Percentiles rank a stretch among this genome's conserved stretches.
These are phyloP conservation scores for Alternaria dauci DNA, from an alignment of 2,329 filamentous ascomycete genomes.

Conservation along the genomic window DNA sequence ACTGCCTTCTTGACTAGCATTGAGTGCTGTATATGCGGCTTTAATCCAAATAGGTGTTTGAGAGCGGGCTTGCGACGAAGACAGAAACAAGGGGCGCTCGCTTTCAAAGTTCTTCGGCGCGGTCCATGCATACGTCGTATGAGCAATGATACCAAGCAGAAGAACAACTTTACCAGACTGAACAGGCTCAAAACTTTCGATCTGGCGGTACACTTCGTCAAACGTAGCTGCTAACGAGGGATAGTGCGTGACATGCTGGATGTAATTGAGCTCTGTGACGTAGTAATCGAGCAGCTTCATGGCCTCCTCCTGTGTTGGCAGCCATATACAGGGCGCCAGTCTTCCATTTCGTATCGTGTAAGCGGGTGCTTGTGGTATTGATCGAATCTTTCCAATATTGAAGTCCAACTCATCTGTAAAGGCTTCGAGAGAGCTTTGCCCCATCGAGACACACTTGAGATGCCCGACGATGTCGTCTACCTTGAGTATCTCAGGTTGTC, in stretches of 20 bases:
- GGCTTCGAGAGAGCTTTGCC: slow-evolving; percentile 2
- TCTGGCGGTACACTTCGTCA: background rate
- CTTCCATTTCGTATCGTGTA: background rate
- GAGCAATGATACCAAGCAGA: background rate
- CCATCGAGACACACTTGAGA: background rate
- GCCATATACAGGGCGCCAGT: background rate
- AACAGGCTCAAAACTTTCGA: background rate
- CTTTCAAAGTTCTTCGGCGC: background rate
- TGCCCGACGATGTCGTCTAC: background rate
- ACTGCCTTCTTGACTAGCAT: background rate
- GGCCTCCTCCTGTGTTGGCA: slow-evolving; percentile 46
- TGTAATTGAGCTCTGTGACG: slow-evolving; percentile 40
- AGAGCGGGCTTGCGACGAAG: background rate
- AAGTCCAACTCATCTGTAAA: background rate
- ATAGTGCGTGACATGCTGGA: slow-evolving; percentile 48
- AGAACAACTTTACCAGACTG: background rate
- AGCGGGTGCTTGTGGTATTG: background rate
- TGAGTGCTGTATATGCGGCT: background rate
- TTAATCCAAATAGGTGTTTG: slow-evolving; percentile 35
- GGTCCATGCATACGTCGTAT: background rate
- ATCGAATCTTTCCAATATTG: background rate
- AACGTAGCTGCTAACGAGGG: slow-evolving; percentile 35
- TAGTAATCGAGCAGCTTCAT: slow-evolving; percentile 46
- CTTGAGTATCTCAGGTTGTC: background rate
- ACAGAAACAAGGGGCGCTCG: background rate